Evolutionary conservation across 352 stramenopile genomes (phyloP).

Genomic region (Phytophthora europaea): DNA sequence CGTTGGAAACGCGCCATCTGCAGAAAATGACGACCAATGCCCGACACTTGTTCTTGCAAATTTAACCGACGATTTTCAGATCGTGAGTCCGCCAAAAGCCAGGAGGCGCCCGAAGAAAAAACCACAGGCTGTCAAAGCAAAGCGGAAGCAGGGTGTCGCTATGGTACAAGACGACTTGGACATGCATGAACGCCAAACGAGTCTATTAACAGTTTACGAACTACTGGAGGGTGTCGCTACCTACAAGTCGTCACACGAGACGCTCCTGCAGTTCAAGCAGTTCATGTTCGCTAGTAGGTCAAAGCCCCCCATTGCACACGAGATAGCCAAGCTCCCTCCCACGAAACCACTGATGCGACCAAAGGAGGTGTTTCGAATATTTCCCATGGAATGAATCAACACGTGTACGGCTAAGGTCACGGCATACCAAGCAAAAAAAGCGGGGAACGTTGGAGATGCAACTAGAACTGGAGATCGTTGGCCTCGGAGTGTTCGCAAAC

Average conservation of each 20-base stretch:
- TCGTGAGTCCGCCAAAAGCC: no score
- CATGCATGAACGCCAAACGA: slow-evolving; percentile 5
- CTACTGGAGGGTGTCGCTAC: background rate
- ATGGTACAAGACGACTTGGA: slow-evolving; percentile 19
- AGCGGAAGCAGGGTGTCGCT: slow-evolving; percentile 1
- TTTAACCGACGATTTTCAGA: no score
- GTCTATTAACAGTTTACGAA: background rate
- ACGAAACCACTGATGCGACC: slow-evolving; percentile 5
- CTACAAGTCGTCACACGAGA: background rate
- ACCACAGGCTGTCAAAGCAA: slow-evolving; percentile 14
- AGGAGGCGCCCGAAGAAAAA: no score
- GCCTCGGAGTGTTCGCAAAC: slow-evolving; percentile 6
- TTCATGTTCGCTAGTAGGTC: no score
- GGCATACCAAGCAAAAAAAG: slow-evolving; percentile 6
- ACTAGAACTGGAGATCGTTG: slow-evolving; percentile 5
- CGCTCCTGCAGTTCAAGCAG: no score
- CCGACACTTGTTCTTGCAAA: no score
- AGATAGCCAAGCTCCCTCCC: background rate
- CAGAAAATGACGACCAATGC: no score
- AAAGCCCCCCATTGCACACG: background rate
- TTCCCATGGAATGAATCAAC: slow-evolving; percentile 8
- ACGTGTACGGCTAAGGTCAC: slow-evolving; percentile 10
- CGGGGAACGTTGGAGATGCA: background rate
- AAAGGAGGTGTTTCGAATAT: slow-evolving; percentile 2
- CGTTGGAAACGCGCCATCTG: no score